Base-by-base conservation (phyloP, 495 filamentous ascomycete species). In the Hypoxylon fuscum region DNA sequence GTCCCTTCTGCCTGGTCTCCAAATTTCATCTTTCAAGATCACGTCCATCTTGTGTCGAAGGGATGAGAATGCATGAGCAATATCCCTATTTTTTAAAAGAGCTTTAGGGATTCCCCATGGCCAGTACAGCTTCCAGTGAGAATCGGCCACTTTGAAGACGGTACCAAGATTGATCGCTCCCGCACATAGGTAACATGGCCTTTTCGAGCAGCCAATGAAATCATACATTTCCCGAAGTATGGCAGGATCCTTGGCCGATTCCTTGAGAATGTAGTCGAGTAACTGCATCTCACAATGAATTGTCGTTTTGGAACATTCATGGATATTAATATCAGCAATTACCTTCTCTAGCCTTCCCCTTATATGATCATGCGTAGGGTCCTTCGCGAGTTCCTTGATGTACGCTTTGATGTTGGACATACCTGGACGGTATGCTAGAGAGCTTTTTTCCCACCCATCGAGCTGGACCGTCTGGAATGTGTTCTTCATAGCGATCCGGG, bases 121-220 rank as follows among this genome's bases (percentile, higher is more conserved):
- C 18, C 42, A 25, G 14, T 45, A 45, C 5, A 45, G 20, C 20
- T 45, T 45, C 42, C 21, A 14, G 23, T 45, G 42, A 23, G 42
- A 23, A 12, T 45, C 18, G n/a, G 20, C 42, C 4, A 45, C 23
- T 15, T 9, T 45, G 18, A 45, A 45, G 5, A 5, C 7, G 15
- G 42, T 45, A 3, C 42, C 42, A 1, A 23, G 20, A 20, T 45
- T 45, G 15, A 45, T 45, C 21, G 18, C 15, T n/a, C 42, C 23
- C n/a, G 42, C 42, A 45, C 42, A 45, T n/a, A 45, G 20, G 42
- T 22, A 45, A 20, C 42, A 45, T 45, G 42, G 42, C 20, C 8
- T 29, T 23, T 45, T 45, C 1, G 21, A 23, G 10, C 42, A 45
- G 3, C 42, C 42, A 20, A 45, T 45, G 20, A 45, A 45, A 20